Percentiles rank a stretch among this genome's conserved stretches.
Evolutionary conservation across 192 early-diverging fungal species (phyloP).

Genomic region (Backusella tuberculispora): DNA sequence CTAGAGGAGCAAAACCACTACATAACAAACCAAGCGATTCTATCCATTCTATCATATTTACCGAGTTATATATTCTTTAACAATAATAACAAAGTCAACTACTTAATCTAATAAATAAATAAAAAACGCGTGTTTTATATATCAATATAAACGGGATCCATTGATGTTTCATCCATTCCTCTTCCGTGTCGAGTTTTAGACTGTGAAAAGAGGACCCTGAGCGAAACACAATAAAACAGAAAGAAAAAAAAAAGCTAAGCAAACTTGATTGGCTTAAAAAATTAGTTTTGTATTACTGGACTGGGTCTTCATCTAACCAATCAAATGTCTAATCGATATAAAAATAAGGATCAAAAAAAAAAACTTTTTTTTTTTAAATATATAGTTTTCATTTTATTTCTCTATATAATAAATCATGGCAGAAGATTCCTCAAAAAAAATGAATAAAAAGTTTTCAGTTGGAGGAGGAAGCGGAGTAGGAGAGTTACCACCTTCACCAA

Average conservation of each 20-base stretch:
- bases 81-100: too few species aligned
- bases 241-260: not conserved
- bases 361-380: not conserved
- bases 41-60: too few species aligned
- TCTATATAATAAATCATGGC: not conserved
- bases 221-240: not conserved
- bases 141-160: too few species aligned
- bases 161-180: too few species aligned
- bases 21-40: too few species aligned
- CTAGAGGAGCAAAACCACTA: too few species aligned
- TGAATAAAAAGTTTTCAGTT: slow-evolving; percentile 16
- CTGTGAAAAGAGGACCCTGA: not conserved
- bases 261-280: not conserved
- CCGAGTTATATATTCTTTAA: too few species aligned
- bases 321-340: not conserved
- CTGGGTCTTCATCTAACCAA: not conserved
- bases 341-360: not conserved
- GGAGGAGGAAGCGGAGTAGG: not conserved
- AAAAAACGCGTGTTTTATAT: too few species aligned
- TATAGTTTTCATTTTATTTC: too few species aligned
- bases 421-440: slow-evolving; percentile 7
- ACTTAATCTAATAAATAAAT: too few species aligned
- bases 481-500: slow-evolving; percentile 28
- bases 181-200: too few species aligned
- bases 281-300: not conserved